These are phyloP conservation scores for Microdochium nivale DNA, from an alignment of 2,329 filamentous ascomycete species.

Conservation along the genomic window DNA sequence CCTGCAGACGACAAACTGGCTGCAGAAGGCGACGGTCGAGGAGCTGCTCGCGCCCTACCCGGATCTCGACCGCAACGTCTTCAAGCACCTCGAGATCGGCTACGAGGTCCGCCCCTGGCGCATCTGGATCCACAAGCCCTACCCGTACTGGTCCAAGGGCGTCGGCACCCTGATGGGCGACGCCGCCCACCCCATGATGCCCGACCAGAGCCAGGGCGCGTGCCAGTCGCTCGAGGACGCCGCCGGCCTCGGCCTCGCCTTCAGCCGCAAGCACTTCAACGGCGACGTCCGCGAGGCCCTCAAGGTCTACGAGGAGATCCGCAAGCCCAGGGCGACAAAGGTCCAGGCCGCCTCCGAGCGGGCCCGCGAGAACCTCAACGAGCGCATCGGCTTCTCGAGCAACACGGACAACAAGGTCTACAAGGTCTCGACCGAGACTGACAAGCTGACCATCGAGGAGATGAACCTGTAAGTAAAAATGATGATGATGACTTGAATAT, in stretches of 20 bases:
- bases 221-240: constrained; percentile 63
- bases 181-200: constrained; percentile 62
- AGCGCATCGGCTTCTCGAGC: constrained; percentile 39
- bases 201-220: constrained; percentile 60
- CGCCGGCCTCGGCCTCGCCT: constrained; percentile 53
- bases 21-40: constrained; percentile 36
- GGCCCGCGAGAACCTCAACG: constrained; percentile 53
- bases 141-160: constrained; percentile 2
- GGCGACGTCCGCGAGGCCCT: constrained; percentile 40
- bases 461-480: not conserved
- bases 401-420: not conserved
- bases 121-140: constrained; percentile 47
- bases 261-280: constrained; percentile 26
- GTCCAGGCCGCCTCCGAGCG: constrained; percentile 50
- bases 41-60: constrained; percentile 54
- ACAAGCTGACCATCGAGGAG: not conserved
- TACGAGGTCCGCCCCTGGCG: constrained; percentile 58
- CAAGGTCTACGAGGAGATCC: constrained; percentile 40
- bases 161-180: constrained; percentile 51
- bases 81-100: constrained; percentile 49
- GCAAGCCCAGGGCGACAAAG: constrained; percentile 43
- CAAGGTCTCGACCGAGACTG: not conserved
- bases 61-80: constrained; percentile 48
- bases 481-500: too few species aligned
- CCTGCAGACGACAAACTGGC: constrained; percentile 52